Evolutionary conservation across 2,329 filamentous ascomycete genomes (phyloP).

Genomic region (Fusarium foetens): DNA sequence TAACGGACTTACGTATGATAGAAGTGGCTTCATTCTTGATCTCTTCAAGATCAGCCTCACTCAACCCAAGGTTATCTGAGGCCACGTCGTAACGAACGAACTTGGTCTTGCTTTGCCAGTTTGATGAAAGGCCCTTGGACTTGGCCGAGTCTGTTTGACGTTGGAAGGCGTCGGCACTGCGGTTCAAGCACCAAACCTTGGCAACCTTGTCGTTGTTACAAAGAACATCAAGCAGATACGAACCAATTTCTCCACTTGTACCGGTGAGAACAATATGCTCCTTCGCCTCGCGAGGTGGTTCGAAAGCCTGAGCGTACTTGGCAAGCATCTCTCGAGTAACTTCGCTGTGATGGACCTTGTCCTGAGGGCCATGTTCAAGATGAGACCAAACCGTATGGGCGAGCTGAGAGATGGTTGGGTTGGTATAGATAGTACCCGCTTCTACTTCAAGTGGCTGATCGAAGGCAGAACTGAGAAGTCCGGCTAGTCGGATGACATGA

Average conservation of each 20-base stretch:
- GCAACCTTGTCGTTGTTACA: background rate
- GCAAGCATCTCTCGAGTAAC: background rate
- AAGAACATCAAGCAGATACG: background rate
- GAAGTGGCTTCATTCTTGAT: background rate
- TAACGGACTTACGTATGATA: background rate
- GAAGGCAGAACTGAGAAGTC: background rate
- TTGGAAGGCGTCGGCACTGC: background rate
- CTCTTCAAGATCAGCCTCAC: background rate
- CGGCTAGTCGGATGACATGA: background rate
- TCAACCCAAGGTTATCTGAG: background rate
- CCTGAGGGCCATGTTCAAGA: background rate
- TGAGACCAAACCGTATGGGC: background rate
- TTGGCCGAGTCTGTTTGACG: background rate
- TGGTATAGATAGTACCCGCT: background rate
- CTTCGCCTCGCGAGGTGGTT: background rate
- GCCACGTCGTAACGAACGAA: background rate
- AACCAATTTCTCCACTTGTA: background rate
- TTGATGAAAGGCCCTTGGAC: background rate
- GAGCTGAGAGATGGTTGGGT: background rate
- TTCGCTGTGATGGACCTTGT: background rate
- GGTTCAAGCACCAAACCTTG: background rate
- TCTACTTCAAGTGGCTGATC: rapidly evolving
- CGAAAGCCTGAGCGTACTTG: background rate
- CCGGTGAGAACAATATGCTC: background rate
- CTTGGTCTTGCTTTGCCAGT: background rate